These are phyloP conservation scores for Penicillium coprophilum DNA, from an alignment of 495 filamentous ascomycete species.

Conservation along the genomic window DNA sequence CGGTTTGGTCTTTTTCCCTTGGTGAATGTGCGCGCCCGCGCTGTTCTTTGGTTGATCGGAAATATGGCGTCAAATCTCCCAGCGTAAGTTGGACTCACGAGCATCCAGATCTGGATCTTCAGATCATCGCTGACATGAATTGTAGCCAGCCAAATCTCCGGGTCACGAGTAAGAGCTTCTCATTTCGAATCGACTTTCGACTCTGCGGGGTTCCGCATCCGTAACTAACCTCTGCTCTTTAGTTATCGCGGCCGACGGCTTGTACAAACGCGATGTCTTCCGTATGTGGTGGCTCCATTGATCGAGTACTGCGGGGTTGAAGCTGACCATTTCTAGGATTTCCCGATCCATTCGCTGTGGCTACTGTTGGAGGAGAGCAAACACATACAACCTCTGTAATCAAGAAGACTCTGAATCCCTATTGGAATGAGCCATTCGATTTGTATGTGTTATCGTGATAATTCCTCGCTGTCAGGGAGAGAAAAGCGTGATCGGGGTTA, in stretches of 20 bases:
- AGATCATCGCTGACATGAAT: slow-evolving; percentile 31
- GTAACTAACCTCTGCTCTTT: slow-evolving; percentile 26
- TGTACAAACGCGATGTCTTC: slow-evolving; percentile 99
- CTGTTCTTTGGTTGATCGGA: slow-evolving; percentile 43
- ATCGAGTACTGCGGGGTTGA: slow-evolving; percentile 15
- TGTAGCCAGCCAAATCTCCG: slow-evolving; percentile 59
- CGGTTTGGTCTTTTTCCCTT: slow-evolving; percentile 23
- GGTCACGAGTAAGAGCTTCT: slow-evolving; percentile 58
- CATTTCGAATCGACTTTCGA: slow-evolving; percentile 17
- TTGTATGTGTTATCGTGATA: slow-evolving; percentile 61
- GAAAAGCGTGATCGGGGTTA: not conserved
- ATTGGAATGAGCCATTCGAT: slow-evolving; percentile 99
- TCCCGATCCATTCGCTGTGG: slow-evolving; percentile 96
- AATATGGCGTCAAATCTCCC: slow-evolving; percentile 62
- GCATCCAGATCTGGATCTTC: slow-evolving; percentile 11
- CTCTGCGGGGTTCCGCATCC: slow-evolving; percentile 24
- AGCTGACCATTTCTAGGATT: slow-evolving; percentile 62
- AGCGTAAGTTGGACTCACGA: slow-evolving; percentile 44
- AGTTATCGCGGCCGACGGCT: slow-evolving; percentile 98
- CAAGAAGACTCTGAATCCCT: slow-evolving; percentile 95
- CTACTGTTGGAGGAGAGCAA: slow-evolving; percentile 94
- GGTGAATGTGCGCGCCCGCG: slow-evolving; percentile 46
- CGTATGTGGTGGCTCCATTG: slow-evolving; percentile 49
- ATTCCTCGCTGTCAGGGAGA: slow-evolving; percentile 22
- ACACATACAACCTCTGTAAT: slow-evolving; percentile 94